These are phyloP conservation scores for Pestalotiopsis fici DNA, from an alignment of 2,329 filamentous ascomycete genomes.

Conservation along the genomic window DNA sequence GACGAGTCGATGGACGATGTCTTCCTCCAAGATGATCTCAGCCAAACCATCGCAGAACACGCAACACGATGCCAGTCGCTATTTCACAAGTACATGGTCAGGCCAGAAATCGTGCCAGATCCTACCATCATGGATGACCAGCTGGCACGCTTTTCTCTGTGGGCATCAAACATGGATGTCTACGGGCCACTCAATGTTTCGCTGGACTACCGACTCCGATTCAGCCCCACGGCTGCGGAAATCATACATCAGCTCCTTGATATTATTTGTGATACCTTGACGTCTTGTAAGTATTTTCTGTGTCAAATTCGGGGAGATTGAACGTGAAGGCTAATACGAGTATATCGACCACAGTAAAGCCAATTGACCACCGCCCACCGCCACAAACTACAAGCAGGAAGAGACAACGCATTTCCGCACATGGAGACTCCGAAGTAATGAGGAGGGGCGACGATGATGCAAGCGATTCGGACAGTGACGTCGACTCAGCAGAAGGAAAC, in stretches of 20 bases:
- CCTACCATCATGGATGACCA: slow-evolving; percentile 29
- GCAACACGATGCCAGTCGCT: slow-evolving; percentile 23
- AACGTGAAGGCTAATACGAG: slow-evolving; percentile 16
- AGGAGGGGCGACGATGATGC: slow-evolving; percentile 13
- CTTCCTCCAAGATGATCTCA: slow-evolving; percentile 27
- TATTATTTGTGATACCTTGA: slow-evolving; percentile 14
- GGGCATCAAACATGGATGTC: slow-evolving; percentile 29
- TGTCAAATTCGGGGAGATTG: slow-evolving; percentile 5
- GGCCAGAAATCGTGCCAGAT: slow-evolving; percentile 24
- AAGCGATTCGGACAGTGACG: slow-evolving; percentile 14
- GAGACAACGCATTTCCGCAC: slow-evolving; percentile 7
- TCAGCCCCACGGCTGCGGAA: slow-evolving; percentile 24
- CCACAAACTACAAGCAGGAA: slow-evolving; percentile 18
- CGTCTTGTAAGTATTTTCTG: slow-evolving; percentile 10
- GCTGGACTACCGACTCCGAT: slow-evolving; percentile 30
- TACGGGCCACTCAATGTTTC: slow-evolving; percentile 28
- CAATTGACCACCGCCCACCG: slow-evolving; percentile 18
- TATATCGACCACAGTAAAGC: slow-evolving; percentile 21
- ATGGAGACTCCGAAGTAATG: background rate
- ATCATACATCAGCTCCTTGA: slow-evolving; percentile 26
- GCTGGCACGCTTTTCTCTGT: slow-evolving; percentile 21
- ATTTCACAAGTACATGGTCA: slow-evolving; percentile 24
- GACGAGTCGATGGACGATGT: slow-evolving; percentile 20
- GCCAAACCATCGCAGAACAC: slow-evolving; percentile 29
- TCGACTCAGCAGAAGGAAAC: slow-evolving; percentile 22